Evolutionary conservation across 2,329 filamentous ascomycete species (phyloP), one percentile per base, ranked within the genome.

Genomic region (Aspergillus melleus): DNA sequence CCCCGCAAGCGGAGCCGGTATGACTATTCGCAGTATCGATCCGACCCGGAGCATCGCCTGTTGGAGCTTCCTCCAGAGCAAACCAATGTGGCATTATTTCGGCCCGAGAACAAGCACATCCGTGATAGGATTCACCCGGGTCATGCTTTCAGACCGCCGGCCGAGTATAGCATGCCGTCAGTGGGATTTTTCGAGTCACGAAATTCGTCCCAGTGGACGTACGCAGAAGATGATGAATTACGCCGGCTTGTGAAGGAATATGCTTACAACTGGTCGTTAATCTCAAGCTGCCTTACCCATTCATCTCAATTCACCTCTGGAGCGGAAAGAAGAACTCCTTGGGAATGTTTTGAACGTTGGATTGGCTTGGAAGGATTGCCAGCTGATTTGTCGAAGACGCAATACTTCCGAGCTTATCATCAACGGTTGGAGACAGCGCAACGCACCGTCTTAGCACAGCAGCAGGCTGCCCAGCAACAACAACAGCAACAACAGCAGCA

Each of bases 331-430:
- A 86, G 95, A 52, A 98, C 94, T 2, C 92, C 94, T 0, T 99
- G 95, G 95, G 95, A 99, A 78, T 99, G 95, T 73, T 99, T 99
- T 69, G 95, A 99, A 76, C 86, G 95, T 49, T 99, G 94, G 94
- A 90, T 97, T 57, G 88, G 90, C 66, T 80, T 98, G 12, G 95
- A 98, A 77, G 92, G 93, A 1, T 81, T 97, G 42, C 94, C 95
- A 4, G 86, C 89, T 11, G 95, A 99, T 65, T 96, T 98, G 89
- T 88, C 90, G 19, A 96, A 96, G 78, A 96, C 92, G 0, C 90
- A 93, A 49, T 99, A 98, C 74, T 99, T 98, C 82, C 91, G 92
- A 70, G 86, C 86, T 11, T 89, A 88, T 68, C 86, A 86, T 62
- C 80, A 83, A 57, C 79, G 87, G 44, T 78, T 89, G 49, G 86